These are phyloP conservation scores for Datura wrightii DNA, from an alignment of 257 asterid genomes.

Conservation along the genomic window DNA sequence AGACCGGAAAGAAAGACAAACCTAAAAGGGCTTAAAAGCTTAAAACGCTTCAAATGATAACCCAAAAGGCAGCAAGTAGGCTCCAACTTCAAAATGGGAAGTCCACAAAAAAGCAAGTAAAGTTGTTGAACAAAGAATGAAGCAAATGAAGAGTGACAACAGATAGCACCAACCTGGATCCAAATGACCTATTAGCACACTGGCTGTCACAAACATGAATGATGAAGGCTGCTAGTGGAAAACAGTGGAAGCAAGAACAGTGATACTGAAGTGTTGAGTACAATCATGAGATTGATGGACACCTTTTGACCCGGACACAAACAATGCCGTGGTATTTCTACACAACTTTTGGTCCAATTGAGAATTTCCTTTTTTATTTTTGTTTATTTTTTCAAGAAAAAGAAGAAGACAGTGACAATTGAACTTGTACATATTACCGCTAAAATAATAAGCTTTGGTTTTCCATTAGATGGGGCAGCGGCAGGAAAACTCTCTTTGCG, in stretches of 20 bases:
- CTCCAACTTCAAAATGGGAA: background rate
- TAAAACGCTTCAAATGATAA: background rate
- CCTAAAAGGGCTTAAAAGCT: no score
- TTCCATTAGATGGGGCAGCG: no score
- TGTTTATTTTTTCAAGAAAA: background rate
- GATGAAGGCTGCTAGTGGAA: background rate
- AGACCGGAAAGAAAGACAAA: background rate
- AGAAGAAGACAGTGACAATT: background rate
- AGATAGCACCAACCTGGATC: constrained; percentile 11
- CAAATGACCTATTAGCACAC: no score
- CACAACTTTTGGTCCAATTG: constrained; percentile 8
- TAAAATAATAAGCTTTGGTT: no score
- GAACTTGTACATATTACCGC: background rate
- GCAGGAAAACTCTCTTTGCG: background rate
- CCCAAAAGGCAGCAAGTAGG: background rate
- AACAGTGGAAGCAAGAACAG: background rate
- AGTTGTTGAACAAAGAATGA: background rate
- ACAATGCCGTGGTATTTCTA: background rate
- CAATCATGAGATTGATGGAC: background rate
- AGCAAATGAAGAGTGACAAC: background rate
- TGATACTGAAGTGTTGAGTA: background rate
- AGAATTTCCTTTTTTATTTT: no score
- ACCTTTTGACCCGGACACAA: background rate
- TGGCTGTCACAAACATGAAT: background rate
- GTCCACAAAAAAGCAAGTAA: background rate